Base-by-base conservation (phyloP, 352 stramenopile species). In the Aphanomyces cochlioides region DNA sequence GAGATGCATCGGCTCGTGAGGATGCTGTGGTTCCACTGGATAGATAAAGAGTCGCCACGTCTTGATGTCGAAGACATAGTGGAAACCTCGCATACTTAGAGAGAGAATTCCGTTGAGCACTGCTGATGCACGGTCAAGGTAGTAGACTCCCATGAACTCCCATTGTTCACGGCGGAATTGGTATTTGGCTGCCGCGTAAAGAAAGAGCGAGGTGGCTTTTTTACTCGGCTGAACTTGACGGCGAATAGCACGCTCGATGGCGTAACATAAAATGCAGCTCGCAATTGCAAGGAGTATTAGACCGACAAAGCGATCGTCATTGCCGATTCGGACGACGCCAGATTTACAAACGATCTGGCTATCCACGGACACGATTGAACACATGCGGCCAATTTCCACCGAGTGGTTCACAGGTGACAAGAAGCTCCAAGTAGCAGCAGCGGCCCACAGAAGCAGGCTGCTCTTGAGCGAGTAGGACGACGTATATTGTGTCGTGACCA, bases 51-150 rank as follows among this genome's bases (percentile, higher is more conserved):
- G 37, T 36, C 57, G 57, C 60, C 60, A 67, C 7, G 60, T 57
- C 47, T 67, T 67, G 6, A 67, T 17, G 47, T 67, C 60, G 19
- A 67, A 67, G 1, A 67, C 5, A 21, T 67, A 67, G 17, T 54
- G 7, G 10, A 39, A 28, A 5, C 60, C 37, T 4, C 21, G 7
- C 13, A 19, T 19, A 10, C 43, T 37, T 5, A 67, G 4, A 57
- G 17, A 54, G 17, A 67, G 28, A 15, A 67, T 17, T 3, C 60
- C 60, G 21, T 54, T 57, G n/a, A 67, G 41, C 15, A 56, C 37
- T 4, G 60, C 60, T 1, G 60, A 67, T 0, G 60, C 60, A 28
- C 41, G 47, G 47, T 67, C 60, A 37, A 67, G 45, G 37, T 56
- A 57, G 37, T 67, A 67, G 7, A 67, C 60, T 10, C 47, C 47